Percentiles rank a stretch among this genome's conserved stretches.
These are phyloP conservation scores for Gnomoniopsis smithogilvyi DNA, from an alignment of 2,329 filamentous ascomycete genomes.

Conservation along the genomic window DNA sequence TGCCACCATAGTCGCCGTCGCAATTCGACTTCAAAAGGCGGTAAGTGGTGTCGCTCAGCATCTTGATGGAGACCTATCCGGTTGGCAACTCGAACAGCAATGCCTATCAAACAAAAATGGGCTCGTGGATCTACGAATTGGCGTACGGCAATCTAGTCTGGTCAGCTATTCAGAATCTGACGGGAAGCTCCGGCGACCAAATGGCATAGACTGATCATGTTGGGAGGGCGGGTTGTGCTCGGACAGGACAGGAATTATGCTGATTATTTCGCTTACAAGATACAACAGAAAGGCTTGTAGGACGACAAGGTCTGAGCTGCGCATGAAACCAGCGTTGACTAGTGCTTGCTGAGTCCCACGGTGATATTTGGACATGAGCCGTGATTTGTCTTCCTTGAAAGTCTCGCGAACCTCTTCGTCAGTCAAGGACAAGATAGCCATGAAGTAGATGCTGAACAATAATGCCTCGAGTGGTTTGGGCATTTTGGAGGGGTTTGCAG, in stretches of 20 bases:
- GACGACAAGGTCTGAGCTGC: constrained; percentile 60
- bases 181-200: neutral
- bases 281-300: constrained; percentile 68
- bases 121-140: constrained; percentile 59
- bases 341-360: constrained; percentile 62
- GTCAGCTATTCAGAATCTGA: constrained; percentile 23
- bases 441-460: constrained; percentile 64
- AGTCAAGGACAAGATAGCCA: constrained; percentile 55
- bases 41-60: constrained; percentile 45
- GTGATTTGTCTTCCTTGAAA: constrained; percentile 50
- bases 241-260: neutral
- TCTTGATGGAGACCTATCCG: constrained; percentile 68
- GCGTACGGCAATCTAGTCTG: constrained; percentile 49
- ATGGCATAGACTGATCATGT: neutral
- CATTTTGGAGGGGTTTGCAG: constrained; percentile 51
- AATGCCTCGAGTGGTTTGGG: constrained; percentile 59
- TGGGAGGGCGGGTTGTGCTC: neutral
- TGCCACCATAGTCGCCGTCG: constrained; percentile 74
- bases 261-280: constrained; percentile 44
- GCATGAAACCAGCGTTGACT: constrained; percentile 64
- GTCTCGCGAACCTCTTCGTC: constrained; percentile 49
- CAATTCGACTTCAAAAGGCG: constrained; percentile 64
- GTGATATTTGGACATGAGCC: constrained; percentile 52
- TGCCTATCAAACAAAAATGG: constrained; percentile 59
- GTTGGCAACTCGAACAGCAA: constrained; percentile 65